A percentile compares a stretch with the other conserved stretches of the same genome.
These are phyloP conservation scores for Vanderwaltozyma tropicalis DNA, from an alignment of 805 yeast genomes.

Conservation along the genomic window DNA sequence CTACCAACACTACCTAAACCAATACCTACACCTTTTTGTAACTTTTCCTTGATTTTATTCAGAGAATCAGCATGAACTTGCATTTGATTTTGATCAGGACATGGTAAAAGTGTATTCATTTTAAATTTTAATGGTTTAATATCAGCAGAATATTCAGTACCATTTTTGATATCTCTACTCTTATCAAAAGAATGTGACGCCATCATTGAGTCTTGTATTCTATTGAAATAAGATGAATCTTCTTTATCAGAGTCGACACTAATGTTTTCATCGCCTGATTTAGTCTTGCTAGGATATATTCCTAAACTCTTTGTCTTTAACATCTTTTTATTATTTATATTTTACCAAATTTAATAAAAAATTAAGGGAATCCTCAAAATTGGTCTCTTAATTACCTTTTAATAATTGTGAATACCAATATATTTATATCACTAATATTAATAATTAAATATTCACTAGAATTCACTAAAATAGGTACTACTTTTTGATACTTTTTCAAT, in stretches of 20 bases:
- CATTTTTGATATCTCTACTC: not conserved
- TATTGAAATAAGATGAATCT: not conserved
- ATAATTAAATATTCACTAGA: no score
- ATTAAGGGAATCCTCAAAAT: no score
- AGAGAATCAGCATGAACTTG: slow-evolving; percentile 8
- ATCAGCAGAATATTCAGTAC: slow-evolving; percentile 17
- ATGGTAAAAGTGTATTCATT: no score
- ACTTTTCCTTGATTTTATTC: slow-evolving; percentile 9
- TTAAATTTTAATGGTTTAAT: slow-evolving; percentile 19
- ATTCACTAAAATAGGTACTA: no score
- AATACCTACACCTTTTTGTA: slow-evolving; percentile 6
- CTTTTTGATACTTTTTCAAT: no score
- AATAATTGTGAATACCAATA: no score
- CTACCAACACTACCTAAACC: not conserved
- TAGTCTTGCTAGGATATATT: not conserved
- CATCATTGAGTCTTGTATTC: not conserved
- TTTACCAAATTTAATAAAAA: no score
- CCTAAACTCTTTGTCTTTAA: not conserved
- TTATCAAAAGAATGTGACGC: not conserved
- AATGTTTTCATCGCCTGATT: not conserved
- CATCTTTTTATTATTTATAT: no score
- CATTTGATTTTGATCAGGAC: no score
- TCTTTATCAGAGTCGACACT: not conserved
- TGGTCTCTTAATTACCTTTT: no score
- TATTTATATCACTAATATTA: no score